Conservation (phyloP, 352 stramenopile species). For the Thraustotheca clavata region DNA sequence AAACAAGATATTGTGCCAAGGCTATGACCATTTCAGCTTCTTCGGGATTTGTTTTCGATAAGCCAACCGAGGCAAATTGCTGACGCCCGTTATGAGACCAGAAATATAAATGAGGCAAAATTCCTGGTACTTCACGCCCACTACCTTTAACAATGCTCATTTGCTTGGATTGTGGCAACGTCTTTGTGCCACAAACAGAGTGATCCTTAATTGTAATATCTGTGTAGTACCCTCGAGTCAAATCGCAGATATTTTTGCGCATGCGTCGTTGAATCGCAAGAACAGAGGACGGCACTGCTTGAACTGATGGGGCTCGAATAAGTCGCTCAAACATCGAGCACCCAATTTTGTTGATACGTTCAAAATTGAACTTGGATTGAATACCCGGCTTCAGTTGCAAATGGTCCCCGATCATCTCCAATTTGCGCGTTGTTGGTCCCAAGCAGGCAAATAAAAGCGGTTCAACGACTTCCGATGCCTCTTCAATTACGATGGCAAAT, state of each 20-base stretch:
- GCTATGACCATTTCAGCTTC: constrained; percentile 73
- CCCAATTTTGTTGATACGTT: constrained; percentile 79
- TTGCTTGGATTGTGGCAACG: constrained; percentile 30
- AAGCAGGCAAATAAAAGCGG: constrained; percentile 81
- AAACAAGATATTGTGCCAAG: constrained; percentile 67
- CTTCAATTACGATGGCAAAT: constrained; percentile 82
- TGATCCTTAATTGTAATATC: constrained; percentile 83
- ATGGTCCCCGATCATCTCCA: constrained; percentile 88
- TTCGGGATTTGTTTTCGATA: constrained; percentile 62
- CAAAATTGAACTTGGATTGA: constrained; percentile 80
- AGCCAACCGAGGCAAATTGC: constrained; percentile 49
- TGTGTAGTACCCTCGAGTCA: constrained; percentile 74
- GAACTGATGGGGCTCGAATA: constrained; percentile 50
- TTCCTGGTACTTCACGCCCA: constrained; percentile 69
- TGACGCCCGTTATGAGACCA: constrained; percentile 68
- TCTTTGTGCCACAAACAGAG: constrained; percentile 44
- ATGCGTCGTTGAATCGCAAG: constrained; percentile 83
- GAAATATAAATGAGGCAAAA: constrained; percentile 74
- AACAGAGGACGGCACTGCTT: constrained; percentile 64
- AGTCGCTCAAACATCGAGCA: constrained; percentile 86
- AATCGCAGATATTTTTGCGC: constrained; percentile 79
- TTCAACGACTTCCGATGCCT: constrained; percentile 82
- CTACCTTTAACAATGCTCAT: constrained; percentile 27
- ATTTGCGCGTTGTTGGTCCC: constrained; percentile 67
- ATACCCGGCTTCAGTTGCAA: constrained; percentile 76